Evolutionary conservation across 2,329 filamentous ascomycete species (phyloP).

Genomic region (Aspergillus sp.): DNA sequence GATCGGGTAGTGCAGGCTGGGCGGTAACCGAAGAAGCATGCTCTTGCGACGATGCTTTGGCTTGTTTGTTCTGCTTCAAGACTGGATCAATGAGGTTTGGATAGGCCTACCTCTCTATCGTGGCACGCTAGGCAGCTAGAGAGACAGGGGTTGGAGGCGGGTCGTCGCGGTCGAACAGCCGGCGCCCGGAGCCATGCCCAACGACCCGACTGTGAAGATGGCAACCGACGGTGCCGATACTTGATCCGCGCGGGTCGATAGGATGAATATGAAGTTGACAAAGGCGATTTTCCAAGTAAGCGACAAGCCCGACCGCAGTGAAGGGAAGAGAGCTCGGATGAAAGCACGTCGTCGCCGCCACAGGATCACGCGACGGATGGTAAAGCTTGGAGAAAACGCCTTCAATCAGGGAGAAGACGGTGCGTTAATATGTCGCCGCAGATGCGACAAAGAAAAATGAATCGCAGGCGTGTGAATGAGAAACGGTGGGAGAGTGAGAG

Average conservation of each 20-base stretch:
- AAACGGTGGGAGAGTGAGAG: background rate
- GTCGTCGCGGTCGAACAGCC: conserved; percentile 6
- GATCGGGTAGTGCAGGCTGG: conserved; percentile 82
- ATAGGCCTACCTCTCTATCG: background rate
- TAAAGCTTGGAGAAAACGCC: background rate
- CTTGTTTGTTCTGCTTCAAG: background rate
- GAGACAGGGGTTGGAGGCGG: background rate
- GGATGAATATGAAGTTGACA: background rate
- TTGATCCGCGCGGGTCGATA: background rate
- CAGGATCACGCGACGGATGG: conserved; percentile 11
- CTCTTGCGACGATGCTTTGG: conserved; percentile 14
- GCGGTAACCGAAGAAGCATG: conserved; percentile 50
- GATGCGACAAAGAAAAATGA: background rate
- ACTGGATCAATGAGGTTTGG: background rate
- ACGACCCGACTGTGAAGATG: conserved; percentile 5
- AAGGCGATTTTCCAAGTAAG: background rate
- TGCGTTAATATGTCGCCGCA: background rate
- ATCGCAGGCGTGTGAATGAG: background rate
- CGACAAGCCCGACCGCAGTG: background rate
- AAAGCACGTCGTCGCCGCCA: conserved; percentile 1
- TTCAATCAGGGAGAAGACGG: background rate
- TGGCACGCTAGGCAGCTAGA: background rate
- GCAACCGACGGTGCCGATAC: conserved; percentile 1
- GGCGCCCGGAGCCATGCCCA: conserved; percentile 17
- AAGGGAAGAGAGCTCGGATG: conserved; percentile 1